Base-by-base conservation (phyloP, 2,329 filamentous ascomycete genomes). In the Raffaelea arxii region DNA sequence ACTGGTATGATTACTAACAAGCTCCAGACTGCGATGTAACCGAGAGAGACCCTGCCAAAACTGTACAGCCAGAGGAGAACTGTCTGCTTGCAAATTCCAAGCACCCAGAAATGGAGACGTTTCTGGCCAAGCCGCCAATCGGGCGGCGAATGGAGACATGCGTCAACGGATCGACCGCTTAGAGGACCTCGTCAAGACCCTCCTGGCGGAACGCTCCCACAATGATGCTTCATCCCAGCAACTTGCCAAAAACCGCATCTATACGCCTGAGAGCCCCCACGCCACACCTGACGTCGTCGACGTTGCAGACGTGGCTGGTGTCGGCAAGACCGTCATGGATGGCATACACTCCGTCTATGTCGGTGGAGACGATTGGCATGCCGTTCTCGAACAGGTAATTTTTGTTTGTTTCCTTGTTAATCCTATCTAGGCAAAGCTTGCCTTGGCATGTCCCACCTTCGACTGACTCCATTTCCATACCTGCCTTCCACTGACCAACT, bases 41-140 rank as follows among this genome's bases (percentile, higher is more conserved):
- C 21, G 42, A n/a, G 42, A 44, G 42, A 37, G 38, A 25, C 42
- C 42, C 4, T 44, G 42, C 16, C 42, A 44, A 11, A 44, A 44
- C 32, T 44, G 42, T 21, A 25, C 32, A 18, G 42, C 42, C 12
- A 30, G 42, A 2, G 19, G 11, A 3, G 42, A 44, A 18, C 30
- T 37, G 24, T 25, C 42, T 16, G n/a, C 4, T 11, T 44, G 42
- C 30, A 4, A 10, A n/a, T 44, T 37, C 21, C 42, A 35, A 2
- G 32, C n/a, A 14, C 3, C 42, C 14, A 7, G 10, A 25, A 10
- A 2, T n/a, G 6, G 42, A 38, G 18, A 25, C 25, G 22, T 12
- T 11, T 7, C 21, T 23, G 38, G 38, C 22, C n/a, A 14, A 10
- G n/a, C 7, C 7, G 9, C 35, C 16, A 18, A 9, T 9, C 35